phyloP scores from a whole-genome alignment of 1,284 basidiomycete genomes.

The Sanghuangporus sanghuang region DNA sequence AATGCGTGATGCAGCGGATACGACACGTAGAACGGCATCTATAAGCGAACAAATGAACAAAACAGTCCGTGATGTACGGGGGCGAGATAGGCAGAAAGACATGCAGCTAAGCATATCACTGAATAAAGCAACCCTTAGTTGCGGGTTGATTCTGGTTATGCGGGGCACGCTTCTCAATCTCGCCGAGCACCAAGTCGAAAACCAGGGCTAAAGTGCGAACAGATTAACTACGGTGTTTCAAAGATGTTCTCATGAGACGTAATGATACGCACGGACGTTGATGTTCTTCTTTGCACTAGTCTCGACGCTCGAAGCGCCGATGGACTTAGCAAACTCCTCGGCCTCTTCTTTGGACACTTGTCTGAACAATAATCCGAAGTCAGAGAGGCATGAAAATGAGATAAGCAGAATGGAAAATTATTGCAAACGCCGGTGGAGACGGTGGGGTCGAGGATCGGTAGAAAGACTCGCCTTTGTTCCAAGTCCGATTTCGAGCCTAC shows the following conservation, averaged over 20 bases:
- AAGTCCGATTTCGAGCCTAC: conserved; percentile 96
- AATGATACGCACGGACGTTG: conserved; percentile 74
- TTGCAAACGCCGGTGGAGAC: conserved; percentile 4
- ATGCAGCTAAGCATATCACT: conserved; percentile 43
- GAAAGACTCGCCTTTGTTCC: conserved; percentile 53
- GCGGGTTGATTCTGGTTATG: conserved; percentile 57
- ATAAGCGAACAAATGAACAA: neutral
- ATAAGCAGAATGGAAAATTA: conserved; percentile 15
- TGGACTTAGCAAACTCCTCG: conserved; percentile 66
- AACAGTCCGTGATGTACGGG: conserved; percentile 8
- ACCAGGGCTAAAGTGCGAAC: conserved; percentile 58
- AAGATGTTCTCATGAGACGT: neutral
- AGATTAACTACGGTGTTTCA: neutral
- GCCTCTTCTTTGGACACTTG: conserved; percentile 77
- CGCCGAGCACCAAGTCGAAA: conserved; percentile 82
- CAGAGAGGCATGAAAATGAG: conserved; percentile 21
- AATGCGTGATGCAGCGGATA: conserved; percentile 3
- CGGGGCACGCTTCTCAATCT: conserved; percentile 75
- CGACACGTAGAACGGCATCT: neutral
- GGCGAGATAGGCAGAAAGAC: neutral
- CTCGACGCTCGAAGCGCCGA: conserved; percentile 80
- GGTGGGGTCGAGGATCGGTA: neutral
- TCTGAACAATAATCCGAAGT: conserved; percentile 35
- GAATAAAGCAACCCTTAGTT: conserved; percentile 58
- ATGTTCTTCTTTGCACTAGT: conserved; percentile 85